Percentiles rank a stretch among this genome's conserved stretches.
Evolutionary conservation across 2,329 filamentous ascomycete genomes (phyloP).

Genomic region (Hirsutella thompsonii): DNA sequence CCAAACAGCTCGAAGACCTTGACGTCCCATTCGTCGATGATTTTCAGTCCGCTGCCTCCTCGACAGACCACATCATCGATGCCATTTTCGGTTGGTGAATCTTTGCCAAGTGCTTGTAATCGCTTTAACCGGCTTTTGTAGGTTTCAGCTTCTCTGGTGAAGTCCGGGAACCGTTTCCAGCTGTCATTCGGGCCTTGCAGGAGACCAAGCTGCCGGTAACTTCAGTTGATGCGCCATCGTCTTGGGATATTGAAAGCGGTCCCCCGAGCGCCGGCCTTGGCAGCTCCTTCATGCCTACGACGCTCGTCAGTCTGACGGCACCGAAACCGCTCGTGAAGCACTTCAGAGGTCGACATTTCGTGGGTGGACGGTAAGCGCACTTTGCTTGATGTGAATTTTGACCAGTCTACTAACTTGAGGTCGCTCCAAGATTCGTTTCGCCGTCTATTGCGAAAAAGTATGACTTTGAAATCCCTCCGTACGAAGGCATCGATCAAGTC

Average conservation of each 20-base stretch:
- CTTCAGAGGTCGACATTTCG: conserved; percentile 80
- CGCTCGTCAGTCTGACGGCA: conserved; percentile 79
- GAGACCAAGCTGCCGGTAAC: conserved; percentile 64
- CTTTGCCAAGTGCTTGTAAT: not conserved
- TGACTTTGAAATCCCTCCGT: conserved; percentile 67
- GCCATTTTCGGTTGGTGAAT: conserved; percentile 67
- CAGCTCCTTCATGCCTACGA: conserved; percentile 65
- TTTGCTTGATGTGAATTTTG: not conserved
- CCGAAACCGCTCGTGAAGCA: conserved; percentile 80
- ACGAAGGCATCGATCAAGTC: conserved; percentile 79
- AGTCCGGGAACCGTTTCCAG: conserved; percentile 82
- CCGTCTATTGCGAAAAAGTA: conserved; percentile 73
- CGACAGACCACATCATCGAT: conserved; percentile 74
- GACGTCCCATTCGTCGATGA: conserved; percentile 74
- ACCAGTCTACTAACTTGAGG: conserved; percentile 6
- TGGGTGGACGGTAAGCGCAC: conserved; percentile 61
- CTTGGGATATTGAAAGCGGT: conserved; percentile 84
- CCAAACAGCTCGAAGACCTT: conserved; percentile 74
- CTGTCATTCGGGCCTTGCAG: conserved; percentile 66
- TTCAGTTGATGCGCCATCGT: conserved; percentile 84
- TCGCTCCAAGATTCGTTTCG: conserved; percentile 57
- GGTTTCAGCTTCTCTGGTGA: conserved; percentile 89
- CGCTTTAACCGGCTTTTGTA: conserved; percentile 14
- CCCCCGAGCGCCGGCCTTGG: conserved; percentile 68
- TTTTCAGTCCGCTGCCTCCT: conserved; percentile 52